Evolutionary conservation across 345 rosid species (phyloP).

Genomic region (Populus nigra): DNA sequence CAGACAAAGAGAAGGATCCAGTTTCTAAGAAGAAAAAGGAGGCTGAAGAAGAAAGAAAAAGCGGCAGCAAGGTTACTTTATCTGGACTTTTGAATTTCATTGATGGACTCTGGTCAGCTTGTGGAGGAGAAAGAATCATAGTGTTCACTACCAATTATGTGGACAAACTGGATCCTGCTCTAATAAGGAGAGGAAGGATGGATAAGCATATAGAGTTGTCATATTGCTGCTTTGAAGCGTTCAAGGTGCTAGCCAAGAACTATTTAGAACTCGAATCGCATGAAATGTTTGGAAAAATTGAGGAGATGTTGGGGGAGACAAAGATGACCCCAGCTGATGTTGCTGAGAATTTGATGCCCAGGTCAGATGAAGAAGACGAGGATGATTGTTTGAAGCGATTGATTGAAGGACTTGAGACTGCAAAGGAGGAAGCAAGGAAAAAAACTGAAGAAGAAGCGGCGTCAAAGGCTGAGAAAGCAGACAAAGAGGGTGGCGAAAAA

Average conservation of each 20-base stretch:
- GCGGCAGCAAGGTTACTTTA: constrained; percentile 1
- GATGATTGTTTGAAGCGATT: constrained; percentile 4
- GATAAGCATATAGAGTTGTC: constrained; percentile 15
- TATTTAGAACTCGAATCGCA: constrained; percentile 7
- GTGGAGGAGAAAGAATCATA: constrained; percentile 15
- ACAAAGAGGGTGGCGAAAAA: background rate
- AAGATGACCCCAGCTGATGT: constrained; percentile 17
- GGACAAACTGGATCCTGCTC: constrained; percentile 21
- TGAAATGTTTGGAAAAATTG: background rate
- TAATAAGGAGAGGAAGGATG: constrained; percentile 20
- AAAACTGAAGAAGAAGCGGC: background rate
- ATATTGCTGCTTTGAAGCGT: constrained; percentile 17
- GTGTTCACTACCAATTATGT: constrained; percentile 23
- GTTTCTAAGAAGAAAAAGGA: background rate
- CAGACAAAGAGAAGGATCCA: constrained; percentile 1
- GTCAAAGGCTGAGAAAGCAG: constrained; percentile 7
- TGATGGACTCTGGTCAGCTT: constrained; percentile 20
- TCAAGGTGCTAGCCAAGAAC: constrained; percentile 8
- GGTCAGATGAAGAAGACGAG: constrained; percentile 4
- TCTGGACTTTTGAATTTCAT: constrained; percentile 15
- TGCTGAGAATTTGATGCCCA: constrained; percentile 13
- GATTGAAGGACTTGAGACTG: constrained; percentile 5
- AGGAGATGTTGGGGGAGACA: constrained; percentile 6
- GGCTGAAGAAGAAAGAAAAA: background rate
- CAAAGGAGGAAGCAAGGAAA: constrained; percentile 5